Conservation (phyloP, 2,329 filamentous ascomycete genomes). For the Coniochaeta sp. region DNA sequence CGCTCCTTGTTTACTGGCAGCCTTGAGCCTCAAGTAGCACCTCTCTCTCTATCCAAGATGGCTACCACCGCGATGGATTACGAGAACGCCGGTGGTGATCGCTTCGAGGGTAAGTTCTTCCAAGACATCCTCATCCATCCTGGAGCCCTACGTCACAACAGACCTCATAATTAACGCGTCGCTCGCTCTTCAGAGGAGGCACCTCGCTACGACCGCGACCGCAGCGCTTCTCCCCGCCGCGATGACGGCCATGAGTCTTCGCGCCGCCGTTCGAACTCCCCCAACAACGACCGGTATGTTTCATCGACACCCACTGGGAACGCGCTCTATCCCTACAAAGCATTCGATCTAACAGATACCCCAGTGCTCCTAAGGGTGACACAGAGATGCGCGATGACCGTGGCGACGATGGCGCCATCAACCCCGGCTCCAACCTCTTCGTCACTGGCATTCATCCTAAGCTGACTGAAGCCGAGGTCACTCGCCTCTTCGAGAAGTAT, state of each 20-base stretch:
- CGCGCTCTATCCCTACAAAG: neutral
- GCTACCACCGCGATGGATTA: constrained; percentile 64
- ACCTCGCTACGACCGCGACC: constrained; percentile 59
- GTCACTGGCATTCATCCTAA: constrained; percentile 96
- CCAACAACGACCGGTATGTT: constrained; percentile 42
- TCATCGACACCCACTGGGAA: constrained; percentile 5
- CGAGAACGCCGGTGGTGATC: constrained; percentile 60
- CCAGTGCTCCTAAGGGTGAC: constrained; percentile 40
- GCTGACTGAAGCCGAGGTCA: constrained; percentile 82
- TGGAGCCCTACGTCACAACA: no score
- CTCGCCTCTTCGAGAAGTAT: constrained; percentile 96
- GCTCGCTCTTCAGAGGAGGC: constrained; percentile 43
- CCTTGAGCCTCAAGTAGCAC: neutral
- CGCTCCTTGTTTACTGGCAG: neutral
- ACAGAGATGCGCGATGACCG: constrained; percentile 52
- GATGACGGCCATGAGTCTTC: constrained; percentile 50
- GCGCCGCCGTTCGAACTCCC: constrained; percentile 57
- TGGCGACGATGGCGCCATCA: constrained; percentile 74
- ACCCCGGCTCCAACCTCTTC: constrained; percentile 96
- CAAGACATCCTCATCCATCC: no score
- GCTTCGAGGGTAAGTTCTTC: constrained; percentile 58
- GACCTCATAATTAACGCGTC: no score
- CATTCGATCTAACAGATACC: neutral
- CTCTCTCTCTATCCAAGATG: constrained; percentile 32
- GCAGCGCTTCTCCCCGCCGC: constrained; percentile 60